Percentiles rank a stretch among this genome's conserved stretches.
These are phyloP conservation scores for Fusarium nisikadoi DNA, from an alignment of 2,329 filamentous ascomycete genomes.

Conservation along the genomic window DNA sequence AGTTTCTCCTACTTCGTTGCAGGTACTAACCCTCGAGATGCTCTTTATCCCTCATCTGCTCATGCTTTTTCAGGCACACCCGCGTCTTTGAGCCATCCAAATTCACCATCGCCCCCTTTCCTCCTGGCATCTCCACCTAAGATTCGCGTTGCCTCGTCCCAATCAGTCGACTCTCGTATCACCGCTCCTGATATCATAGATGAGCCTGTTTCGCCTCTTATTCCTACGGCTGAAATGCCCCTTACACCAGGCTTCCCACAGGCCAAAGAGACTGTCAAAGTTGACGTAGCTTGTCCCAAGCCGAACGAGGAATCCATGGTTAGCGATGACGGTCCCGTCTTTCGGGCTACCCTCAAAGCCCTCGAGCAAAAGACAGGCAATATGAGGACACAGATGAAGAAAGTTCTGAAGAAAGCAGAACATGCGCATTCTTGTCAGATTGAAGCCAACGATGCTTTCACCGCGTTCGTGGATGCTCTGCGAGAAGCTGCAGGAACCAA, in stretches of 20 bases:
- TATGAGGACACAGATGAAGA: conserved; percentile 95
- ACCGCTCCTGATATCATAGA: conserved; percentile 74
- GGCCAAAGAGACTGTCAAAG: conserved; percentile 70
- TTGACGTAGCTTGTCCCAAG: conserved; percentile 87
- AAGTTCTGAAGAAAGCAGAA: conserved; percentile 93
- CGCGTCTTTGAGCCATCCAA: conserved; percentile 64
- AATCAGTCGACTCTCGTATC: conserved; percentile 85
- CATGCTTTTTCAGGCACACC: conserved; percentile 54
- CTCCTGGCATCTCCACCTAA: conserved; percentile 78
- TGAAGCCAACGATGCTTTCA: conserved; percentile 86
- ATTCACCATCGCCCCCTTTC: conserved; percentile 76
- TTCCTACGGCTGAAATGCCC: conserved; percentile 52
- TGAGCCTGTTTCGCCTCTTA: conserved; percentile 66
- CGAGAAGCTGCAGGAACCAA: conserved; percentile 91
- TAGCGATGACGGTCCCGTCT: conserved; percentile 92
- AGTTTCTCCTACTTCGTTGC: conserved; percentile 97
- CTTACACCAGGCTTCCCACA: conserved; percentile 41
- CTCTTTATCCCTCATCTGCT: conserved; percentile 15
- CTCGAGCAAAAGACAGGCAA: conserved; percentile 96
- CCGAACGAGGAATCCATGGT: conserved; percentile 86
- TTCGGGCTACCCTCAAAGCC: conserved; percentile 95
- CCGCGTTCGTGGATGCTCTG: conserved; percentile 84
- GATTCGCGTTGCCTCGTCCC: conserved; percentile 84
- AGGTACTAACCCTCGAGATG: conserved; percentile 59
- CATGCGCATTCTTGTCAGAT: conserved; percentile 82